Evolutionary conservation across 1,284 basidiomycete genomes (phyloP).

Genomic region (Phylloporus sp.): DNA sequence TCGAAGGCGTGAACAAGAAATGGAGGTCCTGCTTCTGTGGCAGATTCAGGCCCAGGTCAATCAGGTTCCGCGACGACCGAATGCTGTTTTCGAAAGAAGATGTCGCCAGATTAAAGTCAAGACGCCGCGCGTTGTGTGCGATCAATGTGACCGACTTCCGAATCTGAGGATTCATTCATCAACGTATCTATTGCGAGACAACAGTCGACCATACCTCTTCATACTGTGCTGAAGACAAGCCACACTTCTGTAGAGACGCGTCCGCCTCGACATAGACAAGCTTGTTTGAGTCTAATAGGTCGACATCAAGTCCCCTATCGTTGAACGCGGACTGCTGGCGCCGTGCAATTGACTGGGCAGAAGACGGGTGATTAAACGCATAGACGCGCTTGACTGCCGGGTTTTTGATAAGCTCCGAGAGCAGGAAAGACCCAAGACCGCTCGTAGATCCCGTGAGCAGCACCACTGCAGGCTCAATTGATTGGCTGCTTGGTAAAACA

Average conservation of each 20-base stretch:
- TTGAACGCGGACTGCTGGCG: conserved; percentile 3
- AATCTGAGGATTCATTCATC: no score
- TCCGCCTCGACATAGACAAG: conserved; percentile 8
- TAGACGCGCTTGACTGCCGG: conserved; percentile 2
- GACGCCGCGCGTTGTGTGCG: conserved; percentile 41
- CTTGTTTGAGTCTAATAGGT: conserved; percentile 1
- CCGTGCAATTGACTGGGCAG: background rate
- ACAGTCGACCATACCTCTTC: conserved; percentile 12
- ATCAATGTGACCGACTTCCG: background rate
- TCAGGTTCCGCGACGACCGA: conserved; percentile 38
- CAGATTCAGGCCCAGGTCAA: conserved; percentile 39
- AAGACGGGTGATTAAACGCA: conserved; percentile 9
- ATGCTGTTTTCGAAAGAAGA: conserved; percentile 43
- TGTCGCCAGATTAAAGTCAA: conserved; percentile 46
- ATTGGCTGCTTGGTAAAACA: background rate
- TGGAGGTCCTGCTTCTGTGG: conserved; percentile 5
- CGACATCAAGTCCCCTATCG: background rate
- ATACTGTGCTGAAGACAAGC: background rate
- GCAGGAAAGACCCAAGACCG: conserved; percentile 4
- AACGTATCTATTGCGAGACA: no score
- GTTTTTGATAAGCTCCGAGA: background rate
- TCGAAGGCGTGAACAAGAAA: conserved; percentile 39
- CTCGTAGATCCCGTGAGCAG: conserved; percentile 39
- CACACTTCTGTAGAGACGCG: conserved; percentile 2
- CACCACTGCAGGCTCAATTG: conserved; percentile 14